Percentiles rank a stretch among this genome's conserved stretches.
These are phyloP conservation scores for Coniochaeta pulveracea DNA, from an alignment of 2,329 filamentous ascomycete genomes.

Conservation along the genomic window DNA sequence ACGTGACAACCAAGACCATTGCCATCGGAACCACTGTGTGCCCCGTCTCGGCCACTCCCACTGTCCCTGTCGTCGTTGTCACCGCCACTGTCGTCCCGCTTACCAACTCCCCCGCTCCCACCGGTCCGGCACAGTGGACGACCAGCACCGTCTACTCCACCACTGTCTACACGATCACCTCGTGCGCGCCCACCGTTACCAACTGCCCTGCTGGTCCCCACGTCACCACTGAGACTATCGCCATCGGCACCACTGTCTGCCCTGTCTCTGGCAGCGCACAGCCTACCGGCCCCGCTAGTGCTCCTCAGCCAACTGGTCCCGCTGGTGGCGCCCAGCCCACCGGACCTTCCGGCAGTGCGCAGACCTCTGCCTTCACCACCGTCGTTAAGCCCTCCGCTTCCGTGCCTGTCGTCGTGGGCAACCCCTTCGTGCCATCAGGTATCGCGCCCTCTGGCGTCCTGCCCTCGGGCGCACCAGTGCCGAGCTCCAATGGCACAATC, in stretches of 20 bases:
- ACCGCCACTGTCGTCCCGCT: slow-evolving; percentile 1
- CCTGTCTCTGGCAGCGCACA: slow-evolving; percentile 1
- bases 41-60: slow-evolving; percentile 3
- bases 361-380: background rate
- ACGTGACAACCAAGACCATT: slow-evolving; percentile 10
- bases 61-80: background rate
- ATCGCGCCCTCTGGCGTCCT: background rate
- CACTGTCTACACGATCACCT: slow-evolving; percentile 6
- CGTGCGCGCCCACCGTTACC: slow-evolving; percentile 4
- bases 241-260: slow-evolving; percentile 8
- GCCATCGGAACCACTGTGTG: slow-evolving; percentile 10
- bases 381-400: background rate
- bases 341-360: background rate
- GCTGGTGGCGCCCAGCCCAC: background rate
- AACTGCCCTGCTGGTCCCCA: slow-evolving; percentile 9
- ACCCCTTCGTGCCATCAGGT: slow-evolving; percentile 2
- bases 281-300: background rate
- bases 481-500: background rate
- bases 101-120: background rate
- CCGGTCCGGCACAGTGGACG: background rate
- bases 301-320: background rate
- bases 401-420: background rate
- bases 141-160: slow-evolving; percentile 7
- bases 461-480: background rate
- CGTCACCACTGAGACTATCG: slow-evolving; percentile 10